A percentile compares a stretch with the other conserved stretches of the same genome.
Evolutionary conservation across 495 filamentous ascomycete species (phyloP).

Genomic region (Aspergillus campestris): DNA sequence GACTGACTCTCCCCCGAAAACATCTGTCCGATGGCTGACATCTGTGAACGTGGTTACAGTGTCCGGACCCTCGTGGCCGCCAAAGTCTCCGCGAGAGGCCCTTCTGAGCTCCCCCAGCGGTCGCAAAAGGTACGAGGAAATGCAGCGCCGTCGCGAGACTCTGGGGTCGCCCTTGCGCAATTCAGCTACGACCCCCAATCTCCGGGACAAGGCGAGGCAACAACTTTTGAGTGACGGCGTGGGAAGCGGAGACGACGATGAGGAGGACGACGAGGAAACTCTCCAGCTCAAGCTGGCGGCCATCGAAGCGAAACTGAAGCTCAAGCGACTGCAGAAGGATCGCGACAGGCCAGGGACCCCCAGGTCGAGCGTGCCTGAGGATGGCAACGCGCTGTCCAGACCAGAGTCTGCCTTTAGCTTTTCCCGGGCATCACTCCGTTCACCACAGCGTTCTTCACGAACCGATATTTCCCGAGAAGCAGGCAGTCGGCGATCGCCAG

Average conservation of each 20-base stretch:
- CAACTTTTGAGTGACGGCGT: conserved; percentile 29
- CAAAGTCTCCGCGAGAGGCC: conserved; percentile 75
- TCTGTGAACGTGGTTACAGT: background rate
- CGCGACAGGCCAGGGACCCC: conserved; percentile 28
- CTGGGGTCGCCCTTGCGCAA: conserved; percentile 57
- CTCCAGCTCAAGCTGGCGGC: conserved; percentile 73
- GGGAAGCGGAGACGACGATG: conserved; percentile 39
- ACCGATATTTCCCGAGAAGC: conserved; percentile 17
- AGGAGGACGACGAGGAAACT: conserved; percentile 86
- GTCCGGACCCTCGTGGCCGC: conserved; percentile 65
- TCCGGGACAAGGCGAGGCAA: conserved; percentile 24
- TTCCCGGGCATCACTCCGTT: conserved; percentile 5
- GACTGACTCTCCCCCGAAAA: background rate
- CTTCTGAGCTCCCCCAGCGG: conserved; percentile 75
- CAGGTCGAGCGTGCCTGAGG: conserved; percentile 16
- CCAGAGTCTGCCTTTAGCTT: conserved; percentile 20
- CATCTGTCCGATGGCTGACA: background rate
- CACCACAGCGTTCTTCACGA: conserved; percentile 10
- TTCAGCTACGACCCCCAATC: conserved; percentile 32
- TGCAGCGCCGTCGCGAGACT: conserved; percentile 53
- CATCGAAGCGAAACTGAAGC: conserved; percentile 77
- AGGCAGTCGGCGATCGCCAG: conserved; percentile 10
- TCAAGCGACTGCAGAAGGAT: conserved; percentile 73
- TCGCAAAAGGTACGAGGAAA: conserved; percentile 58
- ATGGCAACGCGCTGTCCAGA: conserved; percentile 11